These are phyloP conservation scores for Ustilago lituana DNA, from an alignment of 1,284 basidiomycete species.

Conservation along the genomic window DNA sequence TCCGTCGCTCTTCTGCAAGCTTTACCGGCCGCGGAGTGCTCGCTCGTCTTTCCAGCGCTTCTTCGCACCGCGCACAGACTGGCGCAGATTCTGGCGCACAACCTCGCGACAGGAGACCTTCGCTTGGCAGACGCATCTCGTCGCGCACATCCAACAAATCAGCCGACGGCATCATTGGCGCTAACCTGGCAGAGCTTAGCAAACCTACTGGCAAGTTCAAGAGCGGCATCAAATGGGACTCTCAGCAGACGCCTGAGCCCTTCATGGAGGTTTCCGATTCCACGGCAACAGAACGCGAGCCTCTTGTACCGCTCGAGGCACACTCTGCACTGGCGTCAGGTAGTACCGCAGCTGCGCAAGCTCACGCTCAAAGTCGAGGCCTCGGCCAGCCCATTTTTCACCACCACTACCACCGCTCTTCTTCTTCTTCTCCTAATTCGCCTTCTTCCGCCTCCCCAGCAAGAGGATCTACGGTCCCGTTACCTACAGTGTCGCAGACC, in stretches of 20 bases:
- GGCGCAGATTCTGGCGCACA: not conserved
- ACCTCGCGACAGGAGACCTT: conserved; percentile 12
- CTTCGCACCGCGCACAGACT: conserved; percentile 11
- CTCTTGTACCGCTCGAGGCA: not conserved
- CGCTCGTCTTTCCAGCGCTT: conserved; percentile 21
- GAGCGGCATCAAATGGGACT: conserved; percentile 50
- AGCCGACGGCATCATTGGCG: conserved; percentile 8
- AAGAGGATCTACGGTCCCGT: not conserved
- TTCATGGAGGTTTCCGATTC: conserved; percentile 47
- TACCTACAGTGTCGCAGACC: conserved; percentile 37
- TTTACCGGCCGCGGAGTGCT: conserved; percentile 16
- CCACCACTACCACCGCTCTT: conserved; percentile 18
- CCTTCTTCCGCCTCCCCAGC: not conserved
- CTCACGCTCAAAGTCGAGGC: conserved; percentile 25
- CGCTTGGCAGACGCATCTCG: conserved; percentile 27
- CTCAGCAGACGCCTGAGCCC: conserved; percentile 40
- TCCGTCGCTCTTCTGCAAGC: conserved; percentile 27
- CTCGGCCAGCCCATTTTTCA: conserved; percentile 41
- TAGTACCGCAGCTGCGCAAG: conserved; percentile 53
- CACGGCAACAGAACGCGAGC: conserved; percentile 14
- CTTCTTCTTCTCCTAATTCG: not conserved
- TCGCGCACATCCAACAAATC: conserved; percentile 30
- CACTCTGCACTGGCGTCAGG: conserved; percentile 32
- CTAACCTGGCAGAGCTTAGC: conserved; percentile 46
- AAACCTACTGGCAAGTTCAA: conserved; percentile 52